A percentile compares a stretch with the other conserved stretches of the same genome.
These are phyloP conservation scores for Didymosphaeria variabile DNA, from an alignment of 2,329 filamentous ascomycete species.

Conservation along the genomic window DNA sequence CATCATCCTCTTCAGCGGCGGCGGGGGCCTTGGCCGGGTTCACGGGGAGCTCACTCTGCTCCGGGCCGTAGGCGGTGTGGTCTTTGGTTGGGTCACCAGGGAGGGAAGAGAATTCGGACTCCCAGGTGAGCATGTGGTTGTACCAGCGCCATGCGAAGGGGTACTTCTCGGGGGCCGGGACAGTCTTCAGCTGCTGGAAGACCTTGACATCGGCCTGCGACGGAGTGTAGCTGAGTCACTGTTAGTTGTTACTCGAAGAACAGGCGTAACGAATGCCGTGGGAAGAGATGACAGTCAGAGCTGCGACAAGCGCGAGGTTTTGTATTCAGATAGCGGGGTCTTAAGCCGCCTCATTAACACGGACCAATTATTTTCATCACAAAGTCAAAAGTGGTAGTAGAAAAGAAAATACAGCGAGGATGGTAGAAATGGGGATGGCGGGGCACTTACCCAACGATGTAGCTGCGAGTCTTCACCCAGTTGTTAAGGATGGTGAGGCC, in stretches of 20 bases:
- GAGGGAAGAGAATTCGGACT: constrained; percentile 90
- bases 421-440: constrained; percentile 31
- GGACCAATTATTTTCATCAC: constrained; percentile 94
- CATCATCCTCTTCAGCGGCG: constrained; percentile 65
- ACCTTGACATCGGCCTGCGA: constrained; percentile 95
- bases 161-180: constrained; percentile 85
- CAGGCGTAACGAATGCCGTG: constrained; percentile 22
- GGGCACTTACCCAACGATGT: constrained; percentile 80
- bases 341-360: constrained; percentile 96
- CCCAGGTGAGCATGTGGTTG: constrained; percentile 95
- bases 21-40: constrained; percentile 87
- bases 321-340: constrained; percentile 85
- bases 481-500: constrained; percentile 74
- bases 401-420: constrained; percentile 25
- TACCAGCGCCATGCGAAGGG: constrained; percentile 97
- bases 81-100: constrained; percentile 90
- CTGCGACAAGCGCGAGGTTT: constrained; percentile 77
- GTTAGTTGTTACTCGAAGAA: constrained; percentile 34
- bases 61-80: constrained; percentile 91
- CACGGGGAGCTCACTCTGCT: constrained; percentile 76
- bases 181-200: constrained; percentile 85
- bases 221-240: constrained; percentile 65
- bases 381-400: constrained; percentile 42
- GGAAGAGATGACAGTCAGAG: constrained; percentile 66
- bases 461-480: constrained; percentile 79